These are phyloP conservation scores for Pythium sukuiense DNA, from an alignment of 352 stramenopile genomes.

Conservation along the genomic window DNA sequence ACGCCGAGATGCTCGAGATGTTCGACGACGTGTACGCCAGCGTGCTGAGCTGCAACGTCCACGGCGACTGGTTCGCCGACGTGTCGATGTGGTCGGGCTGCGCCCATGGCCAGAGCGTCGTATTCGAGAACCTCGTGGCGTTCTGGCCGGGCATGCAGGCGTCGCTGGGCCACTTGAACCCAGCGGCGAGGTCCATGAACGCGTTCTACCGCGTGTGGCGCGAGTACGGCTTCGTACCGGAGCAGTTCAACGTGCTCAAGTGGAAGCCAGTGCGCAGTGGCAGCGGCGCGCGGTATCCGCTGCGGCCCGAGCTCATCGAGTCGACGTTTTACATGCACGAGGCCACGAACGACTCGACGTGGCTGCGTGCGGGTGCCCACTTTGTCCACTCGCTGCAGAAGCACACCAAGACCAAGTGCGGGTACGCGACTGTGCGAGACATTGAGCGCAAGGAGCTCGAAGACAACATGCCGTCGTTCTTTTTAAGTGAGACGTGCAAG, in stretches of 20 bases:
- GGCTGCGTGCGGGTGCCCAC: conserved; percentile 74
- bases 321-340: conserved; percentile 96
- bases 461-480: conserved; percentile 99
- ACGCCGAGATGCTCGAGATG: conserved; percentile 93
- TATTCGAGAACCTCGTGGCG: conserved; percentile 90
- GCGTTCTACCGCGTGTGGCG: conserved; percentile 95
- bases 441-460: conserved; percentile 88
- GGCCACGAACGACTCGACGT: conserved; percentile 83
- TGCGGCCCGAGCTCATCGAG: conserved; percentile 98
- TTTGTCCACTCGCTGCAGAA: conserved; percentile 89
- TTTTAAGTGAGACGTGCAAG: conserved; percentile 99
- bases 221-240: conserved; percentile 95
- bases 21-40: conserved; percentile 72
- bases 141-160: conserved; percentile 98
- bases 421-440: conserved; percentile 90
- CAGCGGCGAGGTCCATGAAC: conserved; percentile 89
- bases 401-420: conserved; percentile 90
- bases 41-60: conserved; percentile 67
- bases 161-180: conserved; percentile 88
- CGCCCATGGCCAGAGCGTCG: conserved; percentile 34
- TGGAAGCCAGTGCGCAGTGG: conserved; percentile 69
- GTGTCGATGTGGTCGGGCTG: conserved; percentile 85
- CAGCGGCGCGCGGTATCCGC: conserved; percentile 79
- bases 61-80: conserved; percentile 86
- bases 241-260: conserved; percentile 93